Evolutionary conservation across 805 yeast genomes (phyloP).

Genomic region (Candida silvicultrix): DNA sequence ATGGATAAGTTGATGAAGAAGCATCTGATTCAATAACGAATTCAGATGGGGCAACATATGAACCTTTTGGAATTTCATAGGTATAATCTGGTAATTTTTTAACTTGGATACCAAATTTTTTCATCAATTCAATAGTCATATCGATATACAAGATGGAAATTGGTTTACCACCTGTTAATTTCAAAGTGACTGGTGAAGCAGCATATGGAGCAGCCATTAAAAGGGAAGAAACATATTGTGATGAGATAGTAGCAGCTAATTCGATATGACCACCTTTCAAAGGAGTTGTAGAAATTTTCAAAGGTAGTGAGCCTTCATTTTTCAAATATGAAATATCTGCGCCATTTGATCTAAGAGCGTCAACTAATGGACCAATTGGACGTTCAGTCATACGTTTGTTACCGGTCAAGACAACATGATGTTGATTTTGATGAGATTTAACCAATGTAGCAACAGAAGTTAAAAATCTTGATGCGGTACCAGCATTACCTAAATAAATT

Average conservation of each 20-base stretch:
- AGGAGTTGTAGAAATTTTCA: slow-evolving; percentile 66
- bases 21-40: slow-evolving; percentile 96
- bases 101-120: slow-evolving; percentile 77
- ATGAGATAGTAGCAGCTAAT: slow-evolving; percentile 91
- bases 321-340: slow-evolving; percentile 67
- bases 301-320: slow-evolving; percentile 77
- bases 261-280: slow-evolving; percentile 89
- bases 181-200: slow-evolving; percentile 73
- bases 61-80: slow-evolving; percentile 83
- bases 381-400: slow-evolving; percentile 96
- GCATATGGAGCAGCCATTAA: slow-evolving; percentile 99
- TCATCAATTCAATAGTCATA: slow-evolving; percentile 97
- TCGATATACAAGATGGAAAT: slow-evolving; percentile 93
- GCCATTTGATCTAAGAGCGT: slow-evolving; percentile 81
- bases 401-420: slow-evolving; percentile 72
- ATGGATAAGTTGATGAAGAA: slow-evolving; percentile 94
- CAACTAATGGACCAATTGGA: slow-evolving; percentile 94
- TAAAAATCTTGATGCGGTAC: slow-evolving; percentile 93
- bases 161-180: slow-evolving; percentile 94
- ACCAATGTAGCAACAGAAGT: slow-evolving; percentile 91
- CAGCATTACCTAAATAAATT: slow-evolving; percentile 92
- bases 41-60: slow-evolving; percentile 71
- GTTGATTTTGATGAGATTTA: slow-evolving; percentile 33
- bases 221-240: slow-evolving; percentile 94
- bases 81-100: slow-evolving; percentile 74